A percentile compares a stretch with the other conserved stretches of the same genome.
phyloP scores from a whole-genome alignment of 129 eudicot species.

The Cynara cardunculus region DNA sequence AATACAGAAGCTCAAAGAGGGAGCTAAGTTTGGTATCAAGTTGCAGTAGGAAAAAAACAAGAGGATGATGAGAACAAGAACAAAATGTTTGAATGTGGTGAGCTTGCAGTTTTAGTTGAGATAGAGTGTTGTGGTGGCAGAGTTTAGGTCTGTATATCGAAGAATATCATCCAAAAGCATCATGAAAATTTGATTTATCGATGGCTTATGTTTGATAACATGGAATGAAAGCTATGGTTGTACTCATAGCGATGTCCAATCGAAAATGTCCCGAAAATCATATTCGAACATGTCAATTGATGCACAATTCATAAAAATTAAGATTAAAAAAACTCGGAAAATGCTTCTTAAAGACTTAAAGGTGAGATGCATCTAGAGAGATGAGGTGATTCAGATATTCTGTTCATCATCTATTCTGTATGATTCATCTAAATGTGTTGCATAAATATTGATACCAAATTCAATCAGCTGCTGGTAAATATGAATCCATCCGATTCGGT shows the following conservation, averaged over 20 bases:
- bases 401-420: not conserved
- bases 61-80: not conserved
- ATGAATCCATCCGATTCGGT: not conserved
- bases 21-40: slow-evolving; percentile 20
- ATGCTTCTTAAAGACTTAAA: not conserved
- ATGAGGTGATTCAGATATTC: not conserved
- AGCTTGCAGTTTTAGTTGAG: slow-evolving; percentile 9
- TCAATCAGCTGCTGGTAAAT: not conserved
- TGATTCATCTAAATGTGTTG: not conserved
- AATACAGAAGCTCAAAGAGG: slow-evolving; percentile 33
- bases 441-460: not conserved
- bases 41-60: not conserved
- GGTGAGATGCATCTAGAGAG: not conserved
- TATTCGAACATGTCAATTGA: not conserved
- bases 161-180: slow-evolving; percentile 4
- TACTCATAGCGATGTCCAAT: not conserved
- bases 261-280: not conserved
- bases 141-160: slow-evolving; percentile 15
- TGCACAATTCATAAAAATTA: not conserved
- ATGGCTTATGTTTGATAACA: not conserved
- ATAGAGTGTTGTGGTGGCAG: not conserved
- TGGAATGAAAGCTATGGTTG: not conserved
- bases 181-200: slow-evolving; percentile 2
- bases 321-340: not conserved
- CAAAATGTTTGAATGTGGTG: not conserved